Evolutionary conservation across 2,329 filamentous ascomycete species (phyloP).

Genomic region (Aspergillus felis): DNA sequence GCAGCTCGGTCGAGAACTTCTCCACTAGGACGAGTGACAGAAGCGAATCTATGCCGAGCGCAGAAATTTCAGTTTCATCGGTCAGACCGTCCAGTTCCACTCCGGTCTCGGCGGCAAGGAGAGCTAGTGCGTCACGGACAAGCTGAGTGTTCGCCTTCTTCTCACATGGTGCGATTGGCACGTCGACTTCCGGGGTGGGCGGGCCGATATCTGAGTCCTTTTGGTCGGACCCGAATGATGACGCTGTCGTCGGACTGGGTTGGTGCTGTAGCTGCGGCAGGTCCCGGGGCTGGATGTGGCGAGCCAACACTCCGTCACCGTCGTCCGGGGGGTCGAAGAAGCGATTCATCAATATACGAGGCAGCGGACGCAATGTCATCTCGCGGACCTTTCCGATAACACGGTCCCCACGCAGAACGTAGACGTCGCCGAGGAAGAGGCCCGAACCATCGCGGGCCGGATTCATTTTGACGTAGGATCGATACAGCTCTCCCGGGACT

Average conservation of each 20-base stretch:
- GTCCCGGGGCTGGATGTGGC: background rate
- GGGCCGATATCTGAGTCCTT: background rate
- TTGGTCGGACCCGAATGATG: background rate
- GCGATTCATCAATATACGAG: conserved; percentile 16
- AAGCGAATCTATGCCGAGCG: conserved; percentile 35
- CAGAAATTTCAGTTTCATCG: conserved; percentile 22
- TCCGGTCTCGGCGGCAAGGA: conserved; percentile 26
- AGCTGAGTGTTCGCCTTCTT: background rate
- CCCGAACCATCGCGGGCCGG: conserved; percentile 25
- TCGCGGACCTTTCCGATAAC: conserved; percentile 33
- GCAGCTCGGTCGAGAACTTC: conserved; percentile 30
- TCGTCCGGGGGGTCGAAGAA: conserved; percentile 11
- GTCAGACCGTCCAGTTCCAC: conserved; percentile 22
- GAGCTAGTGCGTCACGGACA: background rate
- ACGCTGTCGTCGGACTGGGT: background rate
- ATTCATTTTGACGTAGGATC: conserved; percentile 29
- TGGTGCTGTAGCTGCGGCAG: background rate
- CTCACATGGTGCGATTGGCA: background rate
- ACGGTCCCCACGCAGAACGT: conserved; percentile 30
- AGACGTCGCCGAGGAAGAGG: conserved; percentile 39
- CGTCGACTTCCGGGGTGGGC: background rate
- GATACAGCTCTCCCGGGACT: conserved; percentile 22
- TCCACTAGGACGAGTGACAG: conserved; percentile 33
- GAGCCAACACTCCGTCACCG: background rate
- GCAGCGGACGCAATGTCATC: conserved; percentile 33